Base-by-base conservation (phyloP, 306 rosid species). In the Amphicarpaea edgeworthii region DNA sequence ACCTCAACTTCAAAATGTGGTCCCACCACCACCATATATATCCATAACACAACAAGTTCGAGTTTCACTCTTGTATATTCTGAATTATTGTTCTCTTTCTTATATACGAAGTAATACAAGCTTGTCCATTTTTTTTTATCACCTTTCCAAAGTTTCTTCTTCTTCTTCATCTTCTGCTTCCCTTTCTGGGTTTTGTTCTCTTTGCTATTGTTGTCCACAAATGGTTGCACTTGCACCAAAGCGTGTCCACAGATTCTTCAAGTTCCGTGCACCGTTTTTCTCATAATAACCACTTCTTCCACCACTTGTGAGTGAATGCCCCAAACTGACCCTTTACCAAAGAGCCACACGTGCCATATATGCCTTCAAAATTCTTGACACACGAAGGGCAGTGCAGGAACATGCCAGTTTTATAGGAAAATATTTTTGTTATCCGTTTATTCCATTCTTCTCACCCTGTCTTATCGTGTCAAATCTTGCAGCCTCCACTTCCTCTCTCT, bases 191-290 rank as follows among this genome's bases (percentile, higher is more conserved):
- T 15, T 49, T 59, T 10, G 61, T 20, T 51, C 43, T 7, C 12
- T 53, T 16, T 7, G 16, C 7, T 51, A 20, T 24, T 73, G 17
- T 21, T 1, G 19, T 66, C 84, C 84, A n/a, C 81, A 75, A 47
- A 87, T 85, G 83, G 10, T 49, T 38, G 23, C 41, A 60, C 37
- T 49, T 38, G 23, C 41, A 60, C 37, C 81, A 43, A 81, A 30
- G 38, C 42, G 15, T 46, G 49, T 79, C 86, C 86, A 37, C 61
- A 63, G 91, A 86, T 90, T 75, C 86, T 88, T 85, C 88, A 78
- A 88, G 85, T 90, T 86, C 88, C 91, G 96, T 86, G 69, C 20
- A 37, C 55, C 38, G 5, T 30, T 83, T 43, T 64, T 75, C 24
- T n/a, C n/a, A n/a, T n/a, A n/a, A 12, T 69, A 34, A 38, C 9